phyloP scores from a whole-genome alignment of 169 alveolate genomes.

The Blepharisma undulans region DNA sequence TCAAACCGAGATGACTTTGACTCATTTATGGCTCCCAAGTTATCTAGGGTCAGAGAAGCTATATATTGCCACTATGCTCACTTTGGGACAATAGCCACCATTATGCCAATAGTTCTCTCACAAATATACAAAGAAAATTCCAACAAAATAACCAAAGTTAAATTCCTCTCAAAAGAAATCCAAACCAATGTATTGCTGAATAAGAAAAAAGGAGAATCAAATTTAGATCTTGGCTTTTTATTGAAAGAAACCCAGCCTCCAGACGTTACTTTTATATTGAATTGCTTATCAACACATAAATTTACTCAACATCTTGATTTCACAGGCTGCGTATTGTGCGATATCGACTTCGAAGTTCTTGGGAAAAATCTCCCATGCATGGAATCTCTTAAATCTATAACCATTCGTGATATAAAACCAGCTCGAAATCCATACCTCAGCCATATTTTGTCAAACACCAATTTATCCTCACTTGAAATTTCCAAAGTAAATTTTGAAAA shows the following conservation, averaged over 20 bases:
- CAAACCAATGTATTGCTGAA: neutral
- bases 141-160: neutral
- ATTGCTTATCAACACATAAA: neutral
- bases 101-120: neutral
- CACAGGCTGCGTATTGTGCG: neutral
- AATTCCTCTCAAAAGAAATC: neutral
- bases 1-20: neutral
- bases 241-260: neutral
- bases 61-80: neutral
- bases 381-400: neutral
- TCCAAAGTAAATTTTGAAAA: neutral
- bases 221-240: neutral
- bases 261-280: neutral
- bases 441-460: neutral
- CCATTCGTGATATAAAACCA: neutral
- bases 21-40: neutral
- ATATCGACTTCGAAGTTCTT: neutral
- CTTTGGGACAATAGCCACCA: neutral
- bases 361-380: neutral
- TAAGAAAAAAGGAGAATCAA: neutral
- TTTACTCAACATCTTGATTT: neutral
- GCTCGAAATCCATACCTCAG: neutral
- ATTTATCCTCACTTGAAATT: neutral
- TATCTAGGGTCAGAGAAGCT: neutral
- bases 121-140: neutral